Evolutionary conservation across 176 grass and related monocot genomes (phyloP), one percentile per base, ranked within the genome.

Genomic region (Avena eriantha): DNA sequence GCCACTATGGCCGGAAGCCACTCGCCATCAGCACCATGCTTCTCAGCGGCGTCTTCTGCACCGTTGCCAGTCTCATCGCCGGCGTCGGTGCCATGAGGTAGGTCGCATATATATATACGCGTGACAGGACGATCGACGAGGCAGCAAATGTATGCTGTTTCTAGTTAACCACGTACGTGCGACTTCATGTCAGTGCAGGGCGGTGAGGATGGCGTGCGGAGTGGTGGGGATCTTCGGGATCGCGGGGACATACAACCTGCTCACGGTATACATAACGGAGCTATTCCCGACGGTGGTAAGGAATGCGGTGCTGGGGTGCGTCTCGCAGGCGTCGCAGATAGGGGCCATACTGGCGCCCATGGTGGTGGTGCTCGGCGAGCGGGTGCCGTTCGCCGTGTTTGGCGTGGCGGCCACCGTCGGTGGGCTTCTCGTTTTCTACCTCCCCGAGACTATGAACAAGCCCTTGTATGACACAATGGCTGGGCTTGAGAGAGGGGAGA

Each of bases 381-480:
- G 65, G 21, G 21, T 94, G 71, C 96, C 96, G 17, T 98, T 98
- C 49, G 92, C 75, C 45, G 85, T 98, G 75, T 98, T 96, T 26
- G 93, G 96, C 34, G 79, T 71, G 3, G 88, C 86, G 2, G 96
- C 90, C 18, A 82, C 96, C 82, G 0, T 87, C 10, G 96, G 96
- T 9, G 93, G 84, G 0, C 22, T 88, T 54, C 83, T 98, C 8
- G 86, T 91, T 18, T 64, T 82, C 63, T 90, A 86, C 82, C 86
- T 98, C 43, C 96, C 93, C 39, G 96, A 98, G 92, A 98, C 96
- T 0, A 91, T 80, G 92, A 92, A 94, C 86, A 88, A 84, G 51
- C 96, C 96, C 0, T 61, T 96, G 26, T 98, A 98, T 33, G 96
- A 96, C 80, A 98, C 93, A 31, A 92, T 98, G 96, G 88, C 79